Conservation (phyloP, 805 yeast genomes). For the Yarrowia sp. region DNA sequence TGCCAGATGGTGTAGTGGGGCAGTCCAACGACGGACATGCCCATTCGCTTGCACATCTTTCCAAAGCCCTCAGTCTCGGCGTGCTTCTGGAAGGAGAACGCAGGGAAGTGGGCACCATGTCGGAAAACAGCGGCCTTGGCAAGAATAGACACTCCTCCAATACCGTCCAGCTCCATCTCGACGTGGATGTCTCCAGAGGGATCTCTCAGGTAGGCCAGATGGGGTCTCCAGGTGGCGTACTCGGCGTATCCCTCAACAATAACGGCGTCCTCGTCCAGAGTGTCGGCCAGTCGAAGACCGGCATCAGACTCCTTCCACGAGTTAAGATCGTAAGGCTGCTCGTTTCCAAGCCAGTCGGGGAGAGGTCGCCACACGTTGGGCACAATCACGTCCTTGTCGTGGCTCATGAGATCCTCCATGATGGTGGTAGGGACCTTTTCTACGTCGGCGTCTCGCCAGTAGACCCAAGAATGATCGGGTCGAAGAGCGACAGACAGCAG, state of each 20-base stretch:
- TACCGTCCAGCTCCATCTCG: slow-evolving; percentile 91
- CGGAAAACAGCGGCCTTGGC: slow-evolving; percentile 84
- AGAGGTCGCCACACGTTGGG: slow-evolving; percentile 98
- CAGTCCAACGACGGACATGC: slow-evolving; percentile 80
- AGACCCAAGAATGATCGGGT: slow-evolving; percentile 95
- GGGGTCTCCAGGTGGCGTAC: slow-evolving; percentile 98
- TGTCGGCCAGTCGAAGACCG: slow-evolving; percentile 49
- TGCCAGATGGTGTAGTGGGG: slow-evolving; percentile 98
- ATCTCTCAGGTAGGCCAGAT: slow-evolving; percentile 88
- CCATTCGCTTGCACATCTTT: slow-evolving; percentile 83
- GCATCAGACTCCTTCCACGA: slow-evolving; percentile 91
- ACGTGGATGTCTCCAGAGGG: slow-evolving; percentile 87
- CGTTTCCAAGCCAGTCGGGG: slow-evolving; percentile 84
- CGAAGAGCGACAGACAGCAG: slow-evolving; percentile 78
- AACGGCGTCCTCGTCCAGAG: slow-evolving; percentile 87
- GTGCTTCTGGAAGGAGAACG: slow-evolving; percentile 90
- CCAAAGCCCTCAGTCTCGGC: slow-evolving; percentile 99
- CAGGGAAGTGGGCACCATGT: slow-evolving; percentile 91
- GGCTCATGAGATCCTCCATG: slow-evolving; percentile 90
- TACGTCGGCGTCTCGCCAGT: slow-evolving; percentile 99
- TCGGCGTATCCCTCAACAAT: slow-evolving; percentile 97
- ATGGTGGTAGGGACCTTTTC: slow-evolving; percentile 85
- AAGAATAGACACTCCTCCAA: slow-evolving; percentile 94
- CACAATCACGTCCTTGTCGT: slow-evolving; percentile 86
- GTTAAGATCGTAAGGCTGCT: slow-evolving; percentile 93